Evolutionary conservation across 2,329 filamentous ascomycete species (phyloP).

Genomic region (Aspergillus pseudotamarii): DNA sequence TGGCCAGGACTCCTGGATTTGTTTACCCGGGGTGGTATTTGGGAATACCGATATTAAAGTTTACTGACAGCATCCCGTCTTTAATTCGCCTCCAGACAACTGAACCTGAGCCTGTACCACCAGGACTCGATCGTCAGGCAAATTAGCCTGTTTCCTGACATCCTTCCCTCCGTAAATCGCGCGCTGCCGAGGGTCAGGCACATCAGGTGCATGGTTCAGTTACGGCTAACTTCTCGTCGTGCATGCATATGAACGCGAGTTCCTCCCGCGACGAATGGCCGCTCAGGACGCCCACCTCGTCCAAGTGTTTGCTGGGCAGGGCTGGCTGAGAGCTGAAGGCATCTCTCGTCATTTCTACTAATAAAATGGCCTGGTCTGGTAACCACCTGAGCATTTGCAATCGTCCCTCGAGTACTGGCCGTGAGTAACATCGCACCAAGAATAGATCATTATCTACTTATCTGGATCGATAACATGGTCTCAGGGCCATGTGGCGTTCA

Average conservation of each 20-base stretch:
- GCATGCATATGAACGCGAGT: slow-evolving; percentile 1
- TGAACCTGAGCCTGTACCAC: not conserved
- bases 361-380: not conserved
- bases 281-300: not conserved
- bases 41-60: not conserved
- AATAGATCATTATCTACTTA: not conserved
- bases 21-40: not conserved
- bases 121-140: not conserved
- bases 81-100: not conserved
- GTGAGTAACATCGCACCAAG: not conserved
- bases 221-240: not conserved
- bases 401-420: not conserved
- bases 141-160: not conserved
- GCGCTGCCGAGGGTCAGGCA: not conserved
- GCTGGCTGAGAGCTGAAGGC: not conserved
- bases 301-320: not conserved
- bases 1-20: not conserved
- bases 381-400: not conserved
- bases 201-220: not conserved
- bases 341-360: not conserved
- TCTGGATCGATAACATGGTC: not conserved
- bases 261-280: not conserved
- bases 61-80: not conserved
- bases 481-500: not conserved
- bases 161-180: not conserved